phyloP scores from a whole-genome alignment of 148 eudicot genomes.

The Euryodendron excelsum region DNA sequence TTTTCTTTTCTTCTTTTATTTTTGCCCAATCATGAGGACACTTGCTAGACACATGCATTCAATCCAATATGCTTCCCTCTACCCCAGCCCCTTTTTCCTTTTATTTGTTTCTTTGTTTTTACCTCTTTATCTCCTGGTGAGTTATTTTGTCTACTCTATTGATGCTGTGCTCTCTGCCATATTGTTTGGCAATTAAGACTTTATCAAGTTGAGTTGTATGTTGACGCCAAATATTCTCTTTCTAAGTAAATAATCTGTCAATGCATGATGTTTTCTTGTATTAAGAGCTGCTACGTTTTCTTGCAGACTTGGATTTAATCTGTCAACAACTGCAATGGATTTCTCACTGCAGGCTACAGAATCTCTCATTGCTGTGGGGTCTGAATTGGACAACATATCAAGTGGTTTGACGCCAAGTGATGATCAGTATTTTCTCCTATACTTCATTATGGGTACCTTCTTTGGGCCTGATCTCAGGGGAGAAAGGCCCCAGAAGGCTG shows the following conservation, averaged over 20 bases:
- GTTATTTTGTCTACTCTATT: background rate
- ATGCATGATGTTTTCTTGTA: too few species aligned
- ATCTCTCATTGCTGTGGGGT: constrained; percentile 4
- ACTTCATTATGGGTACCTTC: constrained; percentile 73
- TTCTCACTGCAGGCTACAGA: constrained; percentile 11
- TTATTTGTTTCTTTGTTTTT: background rate
- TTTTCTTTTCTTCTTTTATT: too few species aligned
- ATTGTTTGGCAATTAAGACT: background rate
- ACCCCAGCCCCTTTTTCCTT: too few species aligned
- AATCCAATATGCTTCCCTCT: background rate
- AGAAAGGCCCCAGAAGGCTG: constrained; percentile 50
- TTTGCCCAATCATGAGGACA: too few species aligned
- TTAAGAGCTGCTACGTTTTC: background rate
- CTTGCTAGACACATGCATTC: too few species aligned
- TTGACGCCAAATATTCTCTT: too few species aligned
- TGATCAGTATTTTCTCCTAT: constrained; percentile 65
- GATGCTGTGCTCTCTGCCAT: background rate
- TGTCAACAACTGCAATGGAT: constrained; percentile 18
- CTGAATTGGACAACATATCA: constrained; percentile 17
- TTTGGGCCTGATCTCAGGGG: constrained; percentile 69
- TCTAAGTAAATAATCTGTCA: too few species aligned
- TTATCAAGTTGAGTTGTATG: constrained; percentile 1
- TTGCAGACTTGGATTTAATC: constrained; percentile 4
- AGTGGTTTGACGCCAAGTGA: constrained; percentile 34
- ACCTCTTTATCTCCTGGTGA: background rate